A percentile compares a stretch with the other conserved stretches of the same genome.
Evolutionary conservation across 2,329 filamentous ascomycete species (phyloP).

Genomic region (Penicillium hordei): DNA sequence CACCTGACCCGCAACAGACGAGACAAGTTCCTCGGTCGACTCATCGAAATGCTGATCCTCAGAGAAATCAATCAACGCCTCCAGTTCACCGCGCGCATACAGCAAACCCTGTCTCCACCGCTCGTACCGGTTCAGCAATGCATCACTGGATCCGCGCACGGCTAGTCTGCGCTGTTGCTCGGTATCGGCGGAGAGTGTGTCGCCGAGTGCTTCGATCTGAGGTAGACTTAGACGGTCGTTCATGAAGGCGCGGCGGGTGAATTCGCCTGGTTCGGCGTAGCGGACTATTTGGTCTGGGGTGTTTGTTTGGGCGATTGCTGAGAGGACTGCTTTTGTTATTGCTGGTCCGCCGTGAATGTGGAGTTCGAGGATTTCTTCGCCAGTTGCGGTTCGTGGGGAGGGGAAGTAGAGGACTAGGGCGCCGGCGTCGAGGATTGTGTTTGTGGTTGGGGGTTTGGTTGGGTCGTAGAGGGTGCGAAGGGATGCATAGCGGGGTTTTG

Average conservation of each 20-base stretch:
- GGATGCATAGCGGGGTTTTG: constrained; percentile 64
- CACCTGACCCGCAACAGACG: constrained; percentile 67
- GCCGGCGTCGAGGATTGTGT: constrained; percentile 66
- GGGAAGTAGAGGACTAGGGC: constrained; percentile 84
- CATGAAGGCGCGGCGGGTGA: constrained; percentile 87
- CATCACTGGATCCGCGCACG: constrained; percentile 71
- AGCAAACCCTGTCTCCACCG: constrained; percentile 75
- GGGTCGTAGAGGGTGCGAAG: constrained; percentile 73
- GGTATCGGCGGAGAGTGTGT: constrained; percentile 67
- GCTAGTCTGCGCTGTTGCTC: constrained; percentile 90
- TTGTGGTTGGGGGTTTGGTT: constrained; percentile 33
- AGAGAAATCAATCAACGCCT: constrained; percentile 94
- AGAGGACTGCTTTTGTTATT: constrained; percentile 80
- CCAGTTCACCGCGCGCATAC: constrained; percentile 81
- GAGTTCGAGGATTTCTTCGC: constrained; percentile 87
- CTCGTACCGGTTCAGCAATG: constrained; percentile 75
- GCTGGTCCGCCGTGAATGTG: constrained; percentile 93
- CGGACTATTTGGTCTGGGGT: constrained; percentile 54
- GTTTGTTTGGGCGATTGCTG: constrained; percentile 62
- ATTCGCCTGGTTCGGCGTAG: constrained; percentile 93
- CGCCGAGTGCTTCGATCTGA: constrained; percentile 69
- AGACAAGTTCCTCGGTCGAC: constrained; percentile 69
- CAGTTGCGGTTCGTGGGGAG: constrained; percentile 77
- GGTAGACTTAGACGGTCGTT: constrained; percentile 82
- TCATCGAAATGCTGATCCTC: constrained; percentile 98